A percentile compares a stretch with the other conserved stretches of the same genome.
Evolutionary conservation across 2,329 filamentous ascomycete genomes (phyloP).

Genomic region (Thelonectria discophora): DNA sequence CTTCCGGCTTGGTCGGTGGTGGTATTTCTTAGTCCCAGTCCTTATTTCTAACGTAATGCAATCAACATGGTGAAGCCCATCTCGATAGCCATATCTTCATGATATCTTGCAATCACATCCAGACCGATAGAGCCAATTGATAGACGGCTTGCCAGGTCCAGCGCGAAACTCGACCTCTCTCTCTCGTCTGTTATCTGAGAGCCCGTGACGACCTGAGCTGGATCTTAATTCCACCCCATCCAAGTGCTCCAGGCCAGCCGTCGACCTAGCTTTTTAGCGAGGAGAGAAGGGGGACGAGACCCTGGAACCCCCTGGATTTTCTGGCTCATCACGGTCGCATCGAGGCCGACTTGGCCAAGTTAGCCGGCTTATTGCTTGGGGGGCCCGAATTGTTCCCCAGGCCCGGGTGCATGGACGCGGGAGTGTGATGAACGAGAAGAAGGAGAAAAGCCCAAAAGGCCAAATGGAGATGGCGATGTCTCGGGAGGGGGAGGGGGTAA

Average conservation of each 20-base stretch:
- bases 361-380: not conserved
- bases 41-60: conserved; percentile 21
- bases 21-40: no score
- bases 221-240: no score
- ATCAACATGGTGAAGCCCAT: not conserved
- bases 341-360: not conserved
- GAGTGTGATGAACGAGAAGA: conserved; percentile 7
- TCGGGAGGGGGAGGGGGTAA: conserved; percentile 2
- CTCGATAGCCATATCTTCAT: no score
- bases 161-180: no score
- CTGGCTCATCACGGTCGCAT: conserved; percentile 17
- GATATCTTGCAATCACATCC: conserved; percentile 1
- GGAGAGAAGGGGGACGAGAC: no score
- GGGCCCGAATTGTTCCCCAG: conserved; percentile 31
- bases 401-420: conserved; percentile 26
- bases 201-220: no score
- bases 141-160: no score
- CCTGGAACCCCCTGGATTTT: conserved; percentile 23
- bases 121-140: not conserved
- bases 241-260: no score
- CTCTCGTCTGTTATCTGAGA: no score
- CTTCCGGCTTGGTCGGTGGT: no score
- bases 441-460: not conserved
- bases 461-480: conserved; percentile 14
- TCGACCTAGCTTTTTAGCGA: no score